A percentile compares a stretch with the other conserved stretches of the same genome.
These are phyloP conservation scores for Diaporthe australafricana DNA, from an alignment of 2,329 filamentous ascomycete species.

Conservation along the genomic window DNA sequence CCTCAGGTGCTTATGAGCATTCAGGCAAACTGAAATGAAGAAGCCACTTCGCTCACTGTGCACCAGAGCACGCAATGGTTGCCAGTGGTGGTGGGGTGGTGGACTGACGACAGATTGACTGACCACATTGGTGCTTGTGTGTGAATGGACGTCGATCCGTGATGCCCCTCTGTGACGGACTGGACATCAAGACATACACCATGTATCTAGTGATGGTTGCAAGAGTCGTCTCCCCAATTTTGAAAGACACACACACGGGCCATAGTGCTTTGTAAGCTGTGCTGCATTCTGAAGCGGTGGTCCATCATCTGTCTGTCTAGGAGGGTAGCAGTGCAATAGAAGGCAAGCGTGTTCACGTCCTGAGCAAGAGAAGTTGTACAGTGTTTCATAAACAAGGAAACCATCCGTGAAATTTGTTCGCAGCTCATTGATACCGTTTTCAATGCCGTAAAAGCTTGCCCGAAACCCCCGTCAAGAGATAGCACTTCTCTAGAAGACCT, in stretches of 20 bases:
- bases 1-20: background rate
- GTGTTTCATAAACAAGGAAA: constrained; percentile 32
- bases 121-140: no score
- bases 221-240: background rate
- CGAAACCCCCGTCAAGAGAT: constrained; percentile 37
- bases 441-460: constrained; percentile 41
- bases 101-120: background rate
- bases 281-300: constrained; percentile 3
- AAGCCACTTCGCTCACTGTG: background rate
- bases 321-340: background rate
- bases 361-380: background rate
- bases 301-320: constrained; percentile 17
- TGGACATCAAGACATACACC: background rate
- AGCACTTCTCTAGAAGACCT: constrained; percentile 35
- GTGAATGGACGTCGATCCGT: background rate
- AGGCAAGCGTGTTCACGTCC: constrained; percentile 12
- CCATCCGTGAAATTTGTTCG: constrained; percentile 38
- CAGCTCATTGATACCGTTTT: constrained; percentile 40
- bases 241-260: background rate
- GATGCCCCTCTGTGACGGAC: no score
- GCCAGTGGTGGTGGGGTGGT: background rate
- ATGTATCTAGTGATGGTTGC: background rate
- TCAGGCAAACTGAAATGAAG: no score
- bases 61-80: background rate
- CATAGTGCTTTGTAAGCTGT: constrained; percentile 5